phyloP scores from a whole-genome alignment of 2,329 filamentous ascomycete genomes.

The Paramyrothecium sp. region DNA sequence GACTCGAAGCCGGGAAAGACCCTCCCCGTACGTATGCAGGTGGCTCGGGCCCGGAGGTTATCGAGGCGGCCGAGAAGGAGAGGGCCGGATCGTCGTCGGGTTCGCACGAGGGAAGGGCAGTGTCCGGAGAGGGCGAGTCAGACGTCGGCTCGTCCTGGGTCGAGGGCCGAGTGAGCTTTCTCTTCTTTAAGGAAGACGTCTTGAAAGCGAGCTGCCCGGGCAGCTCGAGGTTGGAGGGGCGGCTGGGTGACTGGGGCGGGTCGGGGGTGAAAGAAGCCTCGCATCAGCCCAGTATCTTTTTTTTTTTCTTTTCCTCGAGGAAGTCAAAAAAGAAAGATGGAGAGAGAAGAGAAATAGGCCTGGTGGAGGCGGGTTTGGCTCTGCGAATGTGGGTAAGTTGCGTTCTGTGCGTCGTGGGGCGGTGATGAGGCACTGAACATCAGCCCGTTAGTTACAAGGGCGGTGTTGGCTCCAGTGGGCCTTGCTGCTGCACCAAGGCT shows the following conservation, averaged over 20 bases:
- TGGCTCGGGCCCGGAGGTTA: conserved; percentile 34
- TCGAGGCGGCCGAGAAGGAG: conserved; percentile 47
- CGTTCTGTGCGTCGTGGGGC: neutral
- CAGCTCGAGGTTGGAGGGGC: conserved; percentile 47
- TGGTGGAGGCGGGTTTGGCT: neutral
- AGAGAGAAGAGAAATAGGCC: too few species aligned
- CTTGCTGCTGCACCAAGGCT: too few species aligned
- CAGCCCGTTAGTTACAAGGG: too few species aligned
- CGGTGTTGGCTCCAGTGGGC: too few species aligned
- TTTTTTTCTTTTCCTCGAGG: neutral
- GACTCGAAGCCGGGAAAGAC: conserved; percentile 46
- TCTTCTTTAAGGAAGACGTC: conserved; percentile 74
- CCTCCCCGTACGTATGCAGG: conserved; percentile 40
- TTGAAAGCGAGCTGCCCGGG: conserved; percentile 66
- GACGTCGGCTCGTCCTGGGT: conserved; percentile 38
- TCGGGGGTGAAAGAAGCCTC: neutral
- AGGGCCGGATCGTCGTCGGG: conserved; percentile 46
- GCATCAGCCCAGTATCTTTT: neutral
- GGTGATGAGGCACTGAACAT: too few species aligned
- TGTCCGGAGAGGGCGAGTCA: conserved; percentile 39
- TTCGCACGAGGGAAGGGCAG: conserved; percentile 53
- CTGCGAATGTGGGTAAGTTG: neutral
- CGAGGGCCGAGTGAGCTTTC: conserved; percentile 58
- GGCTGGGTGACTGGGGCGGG: conserved; percentile 1
- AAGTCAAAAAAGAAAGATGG: neutral